A percentile compares a stretch with the other conserved stretches of the same genome.
Evolutionary conservation across 352 stramenopile genomes (phyloP).

Genomic region (Halophytophthora polymorphica): DNA sequence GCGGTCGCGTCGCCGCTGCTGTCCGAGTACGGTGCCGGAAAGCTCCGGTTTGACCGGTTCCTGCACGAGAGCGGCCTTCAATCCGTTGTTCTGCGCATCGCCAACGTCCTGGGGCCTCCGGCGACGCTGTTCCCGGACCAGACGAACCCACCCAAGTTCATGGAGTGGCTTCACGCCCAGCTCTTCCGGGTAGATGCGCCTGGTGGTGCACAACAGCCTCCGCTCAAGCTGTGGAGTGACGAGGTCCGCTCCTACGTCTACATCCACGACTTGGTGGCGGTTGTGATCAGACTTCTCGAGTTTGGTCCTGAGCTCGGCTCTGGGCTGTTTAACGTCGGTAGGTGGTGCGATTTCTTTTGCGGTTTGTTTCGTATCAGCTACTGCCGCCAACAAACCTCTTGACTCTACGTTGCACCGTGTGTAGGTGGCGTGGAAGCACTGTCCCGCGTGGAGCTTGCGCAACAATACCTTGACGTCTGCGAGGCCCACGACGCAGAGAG

Average conservation of each 20-base stretch:
- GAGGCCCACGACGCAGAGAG: slow-evolving; percentile 1
- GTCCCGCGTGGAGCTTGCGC: slow-evolving; percentile 44
- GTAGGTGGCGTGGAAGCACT: slow-evolving; percentile 44
- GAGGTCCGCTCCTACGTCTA: slow-evolving; percentile 65
- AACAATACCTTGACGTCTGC: slow-evolving; percentile 26
- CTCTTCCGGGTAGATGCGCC: slow-evolving; percentile 18
- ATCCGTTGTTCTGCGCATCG: slow-evolving; percentile 48
- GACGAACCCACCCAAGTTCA: slow-evolving; percentile 45
- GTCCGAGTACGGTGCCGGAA: slow-evolving; percentile 45
- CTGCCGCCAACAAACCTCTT: no score
- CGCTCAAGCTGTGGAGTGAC: slow-evolving; percentile 54
- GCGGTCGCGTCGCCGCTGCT: slow-evolving; percentile 8
- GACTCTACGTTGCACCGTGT: background rate
- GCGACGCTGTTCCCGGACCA: slow-evolving; percentile 35
- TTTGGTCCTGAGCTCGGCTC: background rate
- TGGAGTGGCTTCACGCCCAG: slow-evolving; percentile 55
- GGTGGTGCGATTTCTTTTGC: slow-evolving; percentile 1
- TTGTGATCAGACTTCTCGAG: slow-evolving; percentile 34
- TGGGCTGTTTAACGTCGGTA: slow-evolving; percentile 53
- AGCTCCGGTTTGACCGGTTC: slow-evolving; percentile 51
- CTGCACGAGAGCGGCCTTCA: slow-evolving; percentile 17
- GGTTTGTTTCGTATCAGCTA: background rate
- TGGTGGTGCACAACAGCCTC: slow-evolving; percentile 1
- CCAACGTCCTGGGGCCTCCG: slow-evolving; percentile 52
- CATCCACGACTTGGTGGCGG: slow-evolving; percentile 39